These are phyloP conservation scores for Auricularia sp. DNA, from an alignment of 768 basidiomycete genomes.

Conservation along the genomic window DNA sequence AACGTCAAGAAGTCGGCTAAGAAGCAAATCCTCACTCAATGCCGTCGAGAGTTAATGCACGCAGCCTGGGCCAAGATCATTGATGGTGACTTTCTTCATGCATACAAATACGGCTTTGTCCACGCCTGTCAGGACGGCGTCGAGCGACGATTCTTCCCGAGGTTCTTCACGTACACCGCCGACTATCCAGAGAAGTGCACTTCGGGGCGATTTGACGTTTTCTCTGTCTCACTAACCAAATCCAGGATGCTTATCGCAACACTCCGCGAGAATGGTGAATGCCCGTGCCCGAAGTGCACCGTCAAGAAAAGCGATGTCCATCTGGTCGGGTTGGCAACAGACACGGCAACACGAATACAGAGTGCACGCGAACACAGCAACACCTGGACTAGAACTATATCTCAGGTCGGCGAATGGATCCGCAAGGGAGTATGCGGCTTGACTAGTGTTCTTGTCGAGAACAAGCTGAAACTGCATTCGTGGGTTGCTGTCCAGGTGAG, in stretches of 20 bases:
- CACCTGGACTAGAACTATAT: not conserved
- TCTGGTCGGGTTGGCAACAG: slow-evolving; percentile 18
- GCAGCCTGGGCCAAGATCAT: slow-evolving; percentile 18
- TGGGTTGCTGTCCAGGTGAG: not conserved
- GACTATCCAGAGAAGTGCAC: slow-evolving; percentile 30
- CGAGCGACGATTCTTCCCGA: slow-evolving; percentile 15
- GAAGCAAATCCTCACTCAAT: slow-evolving; percentile 12
- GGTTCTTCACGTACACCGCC: slow-evolving; percentile 24
- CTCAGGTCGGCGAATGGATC: not conserved
- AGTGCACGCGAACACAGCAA: not conserved
- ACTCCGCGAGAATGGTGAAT: slow-evolving; percentile 18
- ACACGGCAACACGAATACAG: not conserved
- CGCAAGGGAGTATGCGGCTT: not conserved
- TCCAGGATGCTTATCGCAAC: slow-evolving; percentile 18
- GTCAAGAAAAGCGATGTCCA: slow-evolving; percentile 11
- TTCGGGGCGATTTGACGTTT: not conserved
- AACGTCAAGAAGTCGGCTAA: not conserved
- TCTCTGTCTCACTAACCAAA: not conserved
- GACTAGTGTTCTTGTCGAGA: slow-evolving; percentile 8
- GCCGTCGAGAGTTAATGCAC: slow-evolving; percentile 22
- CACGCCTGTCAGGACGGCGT: slow-evolving; percentile 20
- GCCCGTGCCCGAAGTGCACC: slow-evolving; percentile 23
- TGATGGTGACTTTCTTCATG: slow-evolving; percentile 14
- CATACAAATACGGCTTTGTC: slow-evolving; percentile 18
- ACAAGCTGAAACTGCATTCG: slow-evolving; percentile 8